Conservation (phyloP, 169 alveolate genomes). For the Fabrea salina region DNA sequence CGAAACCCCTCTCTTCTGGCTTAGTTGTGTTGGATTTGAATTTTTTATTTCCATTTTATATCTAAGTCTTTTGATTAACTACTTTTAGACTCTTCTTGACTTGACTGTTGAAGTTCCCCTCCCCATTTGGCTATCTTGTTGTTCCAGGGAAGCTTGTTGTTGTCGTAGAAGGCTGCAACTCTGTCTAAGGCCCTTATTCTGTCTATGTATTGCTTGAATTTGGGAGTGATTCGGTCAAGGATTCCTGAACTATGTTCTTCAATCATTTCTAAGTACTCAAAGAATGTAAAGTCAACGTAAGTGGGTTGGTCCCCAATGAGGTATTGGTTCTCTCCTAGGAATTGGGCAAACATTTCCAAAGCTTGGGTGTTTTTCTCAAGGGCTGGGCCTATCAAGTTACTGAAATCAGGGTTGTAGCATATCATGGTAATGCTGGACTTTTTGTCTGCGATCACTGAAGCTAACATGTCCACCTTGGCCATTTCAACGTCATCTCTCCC, state of each 20-base stretch:
- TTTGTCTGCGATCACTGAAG: neutral
- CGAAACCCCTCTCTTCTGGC: too few relatives aligned
- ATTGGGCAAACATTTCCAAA: neutral
- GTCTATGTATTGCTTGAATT: neutral
- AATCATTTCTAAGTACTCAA: constrained; percentile 1
- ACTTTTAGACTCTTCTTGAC: too few relatives aligned
- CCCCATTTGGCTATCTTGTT: constrained; percentile 6
- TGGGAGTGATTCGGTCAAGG: neutral
- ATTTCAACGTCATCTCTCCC: constrained; percentile 5
- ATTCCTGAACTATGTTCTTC: neutral
- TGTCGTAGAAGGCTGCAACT: neutral
- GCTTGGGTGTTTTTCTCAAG: neutral
- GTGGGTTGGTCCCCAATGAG: constrained; percentile 25
- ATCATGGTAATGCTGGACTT: neutral
- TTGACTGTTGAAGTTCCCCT: neutral
- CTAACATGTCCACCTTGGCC: neutral
- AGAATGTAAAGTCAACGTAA: constrained; percentile 18
- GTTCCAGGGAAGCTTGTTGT: neutral
- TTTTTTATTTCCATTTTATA: too few relatives aligned
- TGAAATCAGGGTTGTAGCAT: constrained; percentile 3
- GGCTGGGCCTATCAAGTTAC: neutral
- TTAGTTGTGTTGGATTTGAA: too few relatives aligned
- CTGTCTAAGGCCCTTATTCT: neutral
- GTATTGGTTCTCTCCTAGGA: constrained; percentile 6
- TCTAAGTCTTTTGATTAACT: too few relatives aligned